A percentile compares a stretch with the other conserved stretches of the same genome.
phyloP scores from a whole-genome alignment of 2,329 filamentous ascomycete genomes.

The Leptodontidium sp. region DNA sequence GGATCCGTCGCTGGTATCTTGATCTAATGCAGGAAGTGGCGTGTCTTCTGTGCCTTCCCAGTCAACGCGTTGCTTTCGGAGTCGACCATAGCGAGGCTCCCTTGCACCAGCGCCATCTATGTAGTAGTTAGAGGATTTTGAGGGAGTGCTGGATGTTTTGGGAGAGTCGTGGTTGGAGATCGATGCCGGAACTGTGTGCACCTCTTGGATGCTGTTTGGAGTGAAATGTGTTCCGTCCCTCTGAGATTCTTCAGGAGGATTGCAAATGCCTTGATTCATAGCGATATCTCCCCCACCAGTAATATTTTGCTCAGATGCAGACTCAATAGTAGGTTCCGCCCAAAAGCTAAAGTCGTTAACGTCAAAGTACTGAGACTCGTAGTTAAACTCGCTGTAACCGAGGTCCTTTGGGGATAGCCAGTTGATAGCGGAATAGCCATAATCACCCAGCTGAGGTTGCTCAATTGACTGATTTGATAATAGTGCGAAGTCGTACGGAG shows the following conservation, averaged over 20 bases:
- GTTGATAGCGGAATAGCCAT: constrained; percentile 5
- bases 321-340: not conserved
- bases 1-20: not conserved
- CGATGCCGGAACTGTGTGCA: not conserved
- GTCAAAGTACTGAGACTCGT: constrained; percentile 1
- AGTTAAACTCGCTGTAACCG: constrained; percentile 14
- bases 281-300: not conserved
- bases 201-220: not conserved
- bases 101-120: constrained; percentile 5
- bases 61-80: constrained; percentile 1
- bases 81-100: constrained; percentile 4
- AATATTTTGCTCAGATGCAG: not conserved
- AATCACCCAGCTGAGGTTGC: constrained; percentile 2
- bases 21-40: not conserved
- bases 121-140: constrained; percentile 5
- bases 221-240: not conserved
- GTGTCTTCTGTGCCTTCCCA: not conserved
- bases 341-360: constrained; percentile 10
- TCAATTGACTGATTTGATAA: constrained; percentile 6
- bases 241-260: not conserved
- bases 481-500: not conserved
- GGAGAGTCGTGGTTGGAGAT: not conserved
- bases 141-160: not conserved
- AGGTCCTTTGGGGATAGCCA: constrained; percentile 13
- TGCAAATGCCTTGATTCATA: not conserved